Conservation (phyloP, 495 filamentous ascomycete species). For the Sphaerosporella brunnea region DNA sequence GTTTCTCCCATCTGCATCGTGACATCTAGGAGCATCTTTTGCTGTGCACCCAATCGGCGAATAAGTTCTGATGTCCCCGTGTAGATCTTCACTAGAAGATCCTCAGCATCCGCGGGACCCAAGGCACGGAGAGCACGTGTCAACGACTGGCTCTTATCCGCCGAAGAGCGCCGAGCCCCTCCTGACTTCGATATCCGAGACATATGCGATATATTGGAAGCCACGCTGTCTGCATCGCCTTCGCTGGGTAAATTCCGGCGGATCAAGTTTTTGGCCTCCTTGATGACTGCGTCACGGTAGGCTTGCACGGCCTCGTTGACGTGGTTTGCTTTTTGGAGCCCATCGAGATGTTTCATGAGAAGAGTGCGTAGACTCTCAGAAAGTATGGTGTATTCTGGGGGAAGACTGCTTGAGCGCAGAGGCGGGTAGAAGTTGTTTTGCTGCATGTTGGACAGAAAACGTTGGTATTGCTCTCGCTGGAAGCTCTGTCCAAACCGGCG, state of each 20-base stretch:
- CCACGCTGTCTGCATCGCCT: constrained; percentile 78
- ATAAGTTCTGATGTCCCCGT: constrained; percentile 72
- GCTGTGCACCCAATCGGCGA: constrained; percentile 68
- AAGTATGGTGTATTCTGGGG: constrained; percentile 23
- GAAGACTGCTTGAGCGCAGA: constrained; percentile 22
- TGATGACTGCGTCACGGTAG: constrained; percentile 70
- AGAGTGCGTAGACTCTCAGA: constrained; percentile 44
- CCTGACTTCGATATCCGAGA: constrained; percentile 21
- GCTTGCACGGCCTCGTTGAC: constrained; percentile 62
- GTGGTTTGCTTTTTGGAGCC: constrained; percentile 60
- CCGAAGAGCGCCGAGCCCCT: constrained; percentile 51
- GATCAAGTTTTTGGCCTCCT: constrained; percentile 76
- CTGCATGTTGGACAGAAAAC: constrained; percentile 21
- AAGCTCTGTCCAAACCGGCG: constrained; percentile 54
- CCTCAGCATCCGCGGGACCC: constrained; percentile 68
- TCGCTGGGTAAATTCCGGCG: constrained; percentile 70
- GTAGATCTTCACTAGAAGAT: constrained; percentile 67
- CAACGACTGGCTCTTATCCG: constrained; percentile 75
- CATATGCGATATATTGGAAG: constrained; percentile 67
- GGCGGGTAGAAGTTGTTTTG: constrained; percentile 16
- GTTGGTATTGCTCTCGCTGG: constrained; percentile 33
- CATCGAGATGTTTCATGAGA: constrained; percentile 50
- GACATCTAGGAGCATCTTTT: constrained; percentile 89
- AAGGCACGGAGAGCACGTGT: constrained; percentile 83
- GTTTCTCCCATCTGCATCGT: constrained; percentile 41